Conservation (phyloP, 495 filamentous ascomycete genomes). For the Podospora australis region DNA sequence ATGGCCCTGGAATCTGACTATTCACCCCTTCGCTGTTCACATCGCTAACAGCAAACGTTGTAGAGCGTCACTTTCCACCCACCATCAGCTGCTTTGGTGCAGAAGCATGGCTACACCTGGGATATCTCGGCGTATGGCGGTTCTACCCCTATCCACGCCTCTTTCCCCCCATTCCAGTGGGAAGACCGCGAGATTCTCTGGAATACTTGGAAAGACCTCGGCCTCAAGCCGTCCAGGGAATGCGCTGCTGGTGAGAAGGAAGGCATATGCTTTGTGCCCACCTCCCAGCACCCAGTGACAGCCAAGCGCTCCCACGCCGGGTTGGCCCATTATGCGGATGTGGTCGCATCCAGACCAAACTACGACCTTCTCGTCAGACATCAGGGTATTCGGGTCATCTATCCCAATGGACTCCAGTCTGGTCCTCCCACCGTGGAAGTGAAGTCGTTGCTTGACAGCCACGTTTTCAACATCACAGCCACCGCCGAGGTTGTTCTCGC, state of each 20-base stretch:
- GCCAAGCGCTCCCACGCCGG: conserved; percentile 32
- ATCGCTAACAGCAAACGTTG: not conserved
- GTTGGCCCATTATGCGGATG: conserved; percentile 30
- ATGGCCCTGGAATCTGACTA: not conserved
- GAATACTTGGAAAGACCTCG: conserved; percentile 15
- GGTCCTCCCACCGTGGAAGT: conserved; percentile 21
- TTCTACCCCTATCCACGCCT: conserved; percentile 14
- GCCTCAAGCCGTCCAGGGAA: conserved; percentile 9
- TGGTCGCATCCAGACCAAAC: conserved; percentile 24
- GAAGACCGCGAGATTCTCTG: conserved; percentile 9
- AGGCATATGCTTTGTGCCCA: conserved; percentile 22
- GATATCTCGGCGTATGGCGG: conserved; percentile 19
- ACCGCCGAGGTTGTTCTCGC: conserved; percentile 19
- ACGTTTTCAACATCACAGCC: conserved; percentile 15
- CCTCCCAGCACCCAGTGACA: conserved; percentile 26
- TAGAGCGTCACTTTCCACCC: conserved; percentile 24
- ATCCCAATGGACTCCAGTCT: conserved; percentile 9
- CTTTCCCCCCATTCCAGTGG: conserved; percentile 20
- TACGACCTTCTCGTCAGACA: conserved; percentile 31
- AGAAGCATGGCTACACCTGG: conserved; percentile 21
- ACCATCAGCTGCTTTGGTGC: conserved; percentile 7
- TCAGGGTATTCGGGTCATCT: conserved; percentile 21
- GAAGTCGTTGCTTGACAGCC: conserved; percentile 11
- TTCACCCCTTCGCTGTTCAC: not conserved
- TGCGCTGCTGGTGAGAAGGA: conserved; percentile 23